Percentiles rank a stretch among this genome's conserved stretches.
phyloP scores from a whole-genome alignment of 2,329 filamentous ascomycete genomes.

The Xylariaceae sp. region DNA sequence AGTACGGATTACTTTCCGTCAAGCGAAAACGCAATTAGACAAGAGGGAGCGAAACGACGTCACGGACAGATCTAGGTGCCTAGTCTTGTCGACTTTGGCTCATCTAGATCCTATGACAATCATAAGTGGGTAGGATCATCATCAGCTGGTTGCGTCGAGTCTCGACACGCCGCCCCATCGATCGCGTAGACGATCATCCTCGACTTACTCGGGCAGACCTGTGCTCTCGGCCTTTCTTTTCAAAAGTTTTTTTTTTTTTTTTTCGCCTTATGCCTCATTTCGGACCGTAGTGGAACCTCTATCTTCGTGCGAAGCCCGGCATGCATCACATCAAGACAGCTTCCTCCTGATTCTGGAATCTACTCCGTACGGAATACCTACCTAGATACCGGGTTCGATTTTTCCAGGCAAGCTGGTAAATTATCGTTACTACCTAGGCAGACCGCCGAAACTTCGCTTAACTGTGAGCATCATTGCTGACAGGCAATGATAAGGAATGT shows the following conservation, averaged over 20 bases:
- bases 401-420: background rate
- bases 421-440: background rate
- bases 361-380: background rate
- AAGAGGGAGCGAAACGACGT: background rate
- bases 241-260: slow-evolving; percentile 5
- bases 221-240: slow-evolving; percentile 28
- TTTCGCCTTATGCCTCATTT: slow-evolving; percentile 17
- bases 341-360: background rate
- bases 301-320: too few relatives aligned
- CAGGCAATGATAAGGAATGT: too few relatives aligned
- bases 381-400: background rate
- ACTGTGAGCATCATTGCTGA: too few relatives aligned
- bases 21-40: background rate
- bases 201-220: slow-evolving; percentile 4
- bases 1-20: too few relatives aligned
- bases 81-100: too few relatives aligned
- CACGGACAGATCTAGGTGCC: background rate
- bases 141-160: background rate
- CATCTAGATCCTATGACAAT: too few relatives aligned
- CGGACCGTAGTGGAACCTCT: slow-evolving; percentile 25
- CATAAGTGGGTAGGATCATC: background rate
- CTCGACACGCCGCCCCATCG: background rate
- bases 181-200: background rate
- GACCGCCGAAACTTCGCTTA: too few relatives aligned
- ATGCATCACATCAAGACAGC: slow-evolving; percentile 12